Conservation (phyloP, 345 rosid species). For the Pistacia atlantica region DNA sequence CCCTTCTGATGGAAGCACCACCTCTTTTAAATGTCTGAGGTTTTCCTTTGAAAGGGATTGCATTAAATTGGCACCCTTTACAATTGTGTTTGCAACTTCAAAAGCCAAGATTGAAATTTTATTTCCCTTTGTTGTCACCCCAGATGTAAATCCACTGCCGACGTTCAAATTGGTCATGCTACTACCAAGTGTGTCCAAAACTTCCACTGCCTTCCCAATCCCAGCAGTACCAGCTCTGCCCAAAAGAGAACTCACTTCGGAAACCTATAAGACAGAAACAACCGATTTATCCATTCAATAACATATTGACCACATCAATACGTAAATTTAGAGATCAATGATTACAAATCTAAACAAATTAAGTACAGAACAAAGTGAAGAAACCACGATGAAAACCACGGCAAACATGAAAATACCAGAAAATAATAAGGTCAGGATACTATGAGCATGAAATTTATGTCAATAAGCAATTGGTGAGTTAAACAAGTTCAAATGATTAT, state of each 20-base stretch:
- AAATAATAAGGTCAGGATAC: background rate
- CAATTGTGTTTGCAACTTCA: slow-evolving; percentile 95
- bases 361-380: slow-evolving; percentile 1
- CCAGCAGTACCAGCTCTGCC: slow-evolving; percentile 93
- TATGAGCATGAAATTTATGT: background rate
- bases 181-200: slow-evolving; percentile 92
- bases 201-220: slow-evolving; percentile 88
- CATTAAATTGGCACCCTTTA: slow-evolving; percentile 93
- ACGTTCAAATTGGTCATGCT: slow-evolving; percentile 84
- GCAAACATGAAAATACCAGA: background rate
- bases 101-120: slow-evolving; percentile 81
- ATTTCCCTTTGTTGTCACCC: slow-evolving; percentile 77
- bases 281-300: slow-evolving; percentile 8
- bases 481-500: background rate
- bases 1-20: slow-evolving; percentile 84
- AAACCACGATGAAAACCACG: background rate
- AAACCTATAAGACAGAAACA: slow-evolving; percentile 55
- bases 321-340: background rate
- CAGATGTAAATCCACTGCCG: slow-evolving; percentile 73
- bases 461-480: background rate
- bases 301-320: background rate
- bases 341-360: background rate
- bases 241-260: slow-evolving; percentile 82
- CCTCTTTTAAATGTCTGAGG: slow-evolving; percentile 73
- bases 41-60: slow-evolving; percentile 79